phyloP scores from a whole-genome alignment of 257 asterid species.

The Verbena officinalis region DNA sequence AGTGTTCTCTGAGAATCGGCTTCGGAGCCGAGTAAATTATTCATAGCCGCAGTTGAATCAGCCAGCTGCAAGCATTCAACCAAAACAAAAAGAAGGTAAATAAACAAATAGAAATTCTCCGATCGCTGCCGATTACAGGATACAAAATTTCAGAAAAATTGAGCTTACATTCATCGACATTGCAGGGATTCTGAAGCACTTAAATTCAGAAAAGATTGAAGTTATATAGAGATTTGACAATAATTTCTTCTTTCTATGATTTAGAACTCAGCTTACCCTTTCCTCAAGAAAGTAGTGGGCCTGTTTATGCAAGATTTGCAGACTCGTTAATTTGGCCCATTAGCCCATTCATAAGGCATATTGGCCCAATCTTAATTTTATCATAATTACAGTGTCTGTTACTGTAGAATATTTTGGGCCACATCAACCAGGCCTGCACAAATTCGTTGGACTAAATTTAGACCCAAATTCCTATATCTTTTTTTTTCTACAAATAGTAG shows the following conservation, averaged over 20 bases:
- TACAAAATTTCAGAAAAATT: background rate
- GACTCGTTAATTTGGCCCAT: background rate
- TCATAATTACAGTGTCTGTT: too few relatives aligned
- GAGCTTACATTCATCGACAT: conserved; percentile 38
- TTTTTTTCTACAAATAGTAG: too few relatives aligned
- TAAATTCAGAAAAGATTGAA: too few relatives aligned
- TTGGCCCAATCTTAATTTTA: background rate
- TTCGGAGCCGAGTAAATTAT: conserved; percentile 56
- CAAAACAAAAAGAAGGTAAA: background rate
- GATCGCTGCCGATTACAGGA: background rate
- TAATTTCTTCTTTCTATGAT: background rate
- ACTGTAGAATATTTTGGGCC: background rate
- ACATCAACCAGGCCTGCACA: background rate
- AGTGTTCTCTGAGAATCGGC: conserved; percentile 74
- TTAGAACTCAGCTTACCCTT: conserved; percentile 41
- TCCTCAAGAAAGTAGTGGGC: conserved; percentile 40
- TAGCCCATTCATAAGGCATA: background rate
- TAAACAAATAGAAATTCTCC: background rate
- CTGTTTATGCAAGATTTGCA: background rate
- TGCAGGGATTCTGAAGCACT: conserved; percentile 17
- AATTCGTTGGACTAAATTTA: background rate
- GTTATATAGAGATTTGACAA: conserved; percentile 24
- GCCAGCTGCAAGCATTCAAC: conserved; percentile 40
- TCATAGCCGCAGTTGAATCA: conserved; percentile 55
- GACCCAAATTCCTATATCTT: too few relatives aligned